Conservation (phyloP, 116 monocot species). For the Trichopus zeylanicus region DNA sequence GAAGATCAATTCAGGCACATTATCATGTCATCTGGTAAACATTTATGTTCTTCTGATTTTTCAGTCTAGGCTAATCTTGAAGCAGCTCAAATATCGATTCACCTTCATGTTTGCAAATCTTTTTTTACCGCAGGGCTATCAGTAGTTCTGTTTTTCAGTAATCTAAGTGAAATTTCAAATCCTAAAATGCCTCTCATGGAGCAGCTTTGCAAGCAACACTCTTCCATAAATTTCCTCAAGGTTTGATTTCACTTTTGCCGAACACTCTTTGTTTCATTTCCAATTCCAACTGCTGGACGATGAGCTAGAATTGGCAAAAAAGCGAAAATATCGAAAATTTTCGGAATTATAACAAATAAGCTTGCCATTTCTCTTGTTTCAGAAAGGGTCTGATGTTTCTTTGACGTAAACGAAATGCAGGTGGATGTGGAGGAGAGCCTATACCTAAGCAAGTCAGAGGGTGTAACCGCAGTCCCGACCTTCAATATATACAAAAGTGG, state of each 20-base stretch:
- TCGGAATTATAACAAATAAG: background rate
- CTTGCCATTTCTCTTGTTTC: background rate
- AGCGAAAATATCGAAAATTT: no score
- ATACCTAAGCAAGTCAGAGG: slow-evolving; percentile 1
- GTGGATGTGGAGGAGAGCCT: slow-evolving; percentile 11
- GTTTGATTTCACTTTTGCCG: slow-evolving; percentile 8
- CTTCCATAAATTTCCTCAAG: slow-evolving; percentile 33
- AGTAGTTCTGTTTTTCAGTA: slow-evolving; percentile 15
- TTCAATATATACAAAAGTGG: slow-evolving; percentile 26
- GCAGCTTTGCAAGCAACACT: slow-evolving; percentile 18
- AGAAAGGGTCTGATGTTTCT: background rate
- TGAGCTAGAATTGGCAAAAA: no score
- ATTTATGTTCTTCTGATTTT: background rate
- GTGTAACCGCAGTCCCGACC: slow-evolving; percentile 3
- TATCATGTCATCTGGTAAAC: slow-evolving; percentile 12
- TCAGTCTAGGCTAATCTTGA: background rate
- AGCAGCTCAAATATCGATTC: background rate
- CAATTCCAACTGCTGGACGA: no score
- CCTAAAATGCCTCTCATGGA: slow-evolving; percentile 16
- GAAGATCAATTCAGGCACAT: slow-evolving; percentile 5
- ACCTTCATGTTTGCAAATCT: background rate
- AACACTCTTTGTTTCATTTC: no score
- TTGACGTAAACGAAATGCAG: background rate
- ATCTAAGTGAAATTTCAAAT: slow-evolving; percentile 9
- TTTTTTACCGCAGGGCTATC: slow-evolving; percentile 14